phyloP scores from a whole-genome alignment of 257 asterid species.

The Solanum appendiculatum region DNA sequence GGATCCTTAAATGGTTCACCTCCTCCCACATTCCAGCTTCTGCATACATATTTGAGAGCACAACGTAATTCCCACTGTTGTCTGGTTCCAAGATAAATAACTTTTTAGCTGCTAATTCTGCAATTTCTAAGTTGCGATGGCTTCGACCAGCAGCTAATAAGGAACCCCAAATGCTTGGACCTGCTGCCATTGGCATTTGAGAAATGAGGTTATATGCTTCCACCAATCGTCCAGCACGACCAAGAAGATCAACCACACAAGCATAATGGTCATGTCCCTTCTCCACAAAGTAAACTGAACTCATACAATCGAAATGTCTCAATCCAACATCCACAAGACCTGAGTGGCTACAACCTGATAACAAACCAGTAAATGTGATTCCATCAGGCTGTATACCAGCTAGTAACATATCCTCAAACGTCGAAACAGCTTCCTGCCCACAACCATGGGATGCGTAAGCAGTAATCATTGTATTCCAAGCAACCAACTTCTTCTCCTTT shows the following conservation, averaged over 20 bases:
- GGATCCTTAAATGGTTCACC: conserved; percentile 40
- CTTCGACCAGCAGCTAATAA: conserved; percentile 57
- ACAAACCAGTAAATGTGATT: conserved; percentile 63
- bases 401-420: conserved; percentile 51
- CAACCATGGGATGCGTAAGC: conserved; percentile 75
- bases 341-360: conserved; percentile 80
- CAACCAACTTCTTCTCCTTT: conserved; percentile 31
- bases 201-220: conserved; percentile 52
- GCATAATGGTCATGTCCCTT: conserved; percentile 65
- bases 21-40: conserved; percentile 85
- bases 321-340: conserved; percentile 76
- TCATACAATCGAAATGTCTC: conserved; percentile 53
- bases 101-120: conserved; percentile 67
- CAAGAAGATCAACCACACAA: conserved; percentile 67
- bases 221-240: conserved; percentile 66
- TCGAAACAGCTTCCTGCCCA: conserved; percentile 42
- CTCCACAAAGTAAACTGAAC: conserved; percentile 28
- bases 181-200: conserved; percentile 68
- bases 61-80: conserved; percentile 56
- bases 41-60: conserved; percentile 83
- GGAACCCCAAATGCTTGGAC: conserved; percentile 79
- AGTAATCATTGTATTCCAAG: conserved; percentile 78
- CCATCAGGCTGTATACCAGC: conserved; percentile 57
- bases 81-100: conserved; percentile 59
- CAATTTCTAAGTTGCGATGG: conserved; percentile 64